Evolutionary conservation across 768 basidiomycete genomes (phyloP), one percentile per base, ranked within the genome.

Genomic region (Lepiota subincarnata): DNA sequence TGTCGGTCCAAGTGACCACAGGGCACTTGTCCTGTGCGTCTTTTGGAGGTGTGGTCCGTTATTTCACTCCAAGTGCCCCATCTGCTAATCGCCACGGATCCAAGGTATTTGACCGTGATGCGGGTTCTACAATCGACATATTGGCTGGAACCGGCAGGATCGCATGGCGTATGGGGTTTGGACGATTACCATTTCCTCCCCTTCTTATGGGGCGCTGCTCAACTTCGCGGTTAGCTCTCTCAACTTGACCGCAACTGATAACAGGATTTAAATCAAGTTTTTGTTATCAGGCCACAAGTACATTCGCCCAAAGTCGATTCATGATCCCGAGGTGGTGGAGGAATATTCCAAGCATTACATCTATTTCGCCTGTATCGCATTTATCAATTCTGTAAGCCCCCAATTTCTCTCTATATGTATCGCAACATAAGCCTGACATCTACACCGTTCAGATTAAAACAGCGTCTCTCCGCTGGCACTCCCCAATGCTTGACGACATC

Each of bases 81-180:
- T 42, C 12, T n/a, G 19, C n/a, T 50, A 50, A 7, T 37, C 48
- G 34, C 45, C 79, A 0, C 82, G 31, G 79, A 62, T 81, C 78
- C 80, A 81, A n/a, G 83, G 60, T 95, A 92, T 61, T 80, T 92
- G 28, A 70, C 82, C 46, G 79, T 88, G 44, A 92, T 92, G 91
- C 83, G 97, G 0, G 63, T 82, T 10, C 76, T 99, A 1, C 95
- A 98, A 60, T 93, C 91, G 3, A 84, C 87, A 2, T 99, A 99
- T 66, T 98, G 95, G 93, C 81, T 98, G 0, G 96, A 99, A 66
- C 95, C 96, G 2, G 96, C 96, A 6, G 95, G 96, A n/a, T 98
- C 97, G 1, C 96, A 98, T 65, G 96, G 96, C 0, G 96, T 98
- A 0, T 98, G 95, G 90, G 96, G 96, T 1, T 72, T 98, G 51